Evolutionary conservation across 176 grass and related monocot species (phyloP).

Genomic region (Zoysia pacifica): DNA sequence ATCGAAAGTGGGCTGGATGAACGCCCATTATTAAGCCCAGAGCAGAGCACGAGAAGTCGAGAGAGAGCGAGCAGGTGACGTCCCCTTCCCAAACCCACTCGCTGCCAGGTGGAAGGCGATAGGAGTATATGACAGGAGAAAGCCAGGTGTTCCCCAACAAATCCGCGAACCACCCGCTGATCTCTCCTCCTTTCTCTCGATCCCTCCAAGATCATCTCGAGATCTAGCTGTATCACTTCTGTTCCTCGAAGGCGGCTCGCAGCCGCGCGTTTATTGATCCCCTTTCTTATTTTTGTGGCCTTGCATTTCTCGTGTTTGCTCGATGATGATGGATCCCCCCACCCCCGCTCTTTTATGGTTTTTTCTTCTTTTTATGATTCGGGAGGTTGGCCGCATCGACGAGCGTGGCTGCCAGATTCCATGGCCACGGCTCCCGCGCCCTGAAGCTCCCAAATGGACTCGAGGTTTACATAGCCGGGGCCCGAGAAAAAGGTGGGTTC

Average conservation of each 20-base stretch:
- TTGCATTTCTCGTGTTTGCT: no score
- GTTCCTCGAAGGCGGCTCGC: background rate
- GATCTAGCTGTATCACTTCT: no score
- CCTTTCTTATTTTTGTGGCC: no score
- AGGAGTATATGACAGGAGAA: background rate
- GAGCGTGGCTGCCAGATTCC: background rate
- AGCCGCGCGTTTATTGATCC: background rate
- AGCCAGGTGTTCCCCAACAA: background rate
- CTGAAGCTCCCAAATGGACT: slow-evolving; percentile 38
- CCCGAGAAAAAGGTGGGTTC: slow-evolving; percentile 23
- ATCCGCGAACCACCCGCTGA: background rate
- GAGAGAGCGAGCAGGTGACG: no score
- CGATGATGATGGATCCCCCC: no score
- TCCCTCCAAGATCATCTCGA: background rate
- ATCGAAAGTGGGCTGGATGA: background rate
- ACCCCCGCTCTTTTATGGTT: no score
- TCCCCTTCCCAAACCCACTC: no score
- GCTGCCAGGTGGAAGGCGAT: background rate
- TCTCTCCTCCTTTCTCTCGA: background rate
- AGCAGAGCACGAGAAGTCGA: background rate
- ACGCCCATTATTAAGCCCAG: background rate
- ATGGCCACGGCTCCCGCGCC: background rate
- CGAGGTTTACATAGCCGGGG: slow-evolving; percentile 45
- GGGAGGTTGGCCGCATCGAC: slow-evolving; percentile 15
- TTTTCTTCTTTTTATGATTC: no score